Evolutionary conservation across 805 yeast genomes (phyloP), one percentile per base, ranked within the genome.

Genomic region (Lipomyces spencermartinsiae): DNA sequence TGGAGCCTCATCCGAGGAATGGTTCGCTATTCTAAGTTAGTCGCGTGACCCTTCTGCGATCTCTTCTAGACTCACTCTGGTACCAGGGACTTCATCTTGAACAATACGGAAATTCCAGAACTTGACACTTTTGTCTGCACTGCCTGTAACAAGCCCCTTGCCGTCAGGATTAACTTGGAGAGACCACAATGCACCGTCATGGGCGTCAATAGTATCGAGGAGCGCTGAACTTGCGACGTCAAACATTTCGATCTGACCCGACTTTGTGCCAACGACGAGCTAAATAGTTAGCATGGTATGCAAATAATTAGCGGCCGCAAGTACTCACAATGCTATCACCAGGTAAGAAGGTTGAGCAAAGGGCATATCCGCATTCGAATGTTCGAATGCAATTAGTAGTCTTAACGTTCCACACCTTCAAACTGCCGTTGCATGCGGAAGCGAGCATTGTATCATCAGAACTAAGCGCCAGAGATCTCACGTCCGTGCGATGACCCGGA

Each of bases 81-180:
- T 86, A 10, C 97, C 97, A 1, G 92, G 89, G 35, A 91, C 87
- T 62, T 87, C 91, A 69, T 86, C 84, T 64, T 86, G 89, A 2
- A 73, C 75, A 31, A 92, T 85, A 74, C 83, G 82, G 76, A 95
- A 87, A 59, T 89, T 86, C 99, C 99, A 95, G 77, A 93, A 92
- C 76, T 92, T 92, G 55, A 94, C 89, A 3, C 86, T 80, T 76
- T 93, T 93, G 78, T 95, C 99, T 53, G 97, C 96, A 43, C 98
- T 94, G 9, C 98, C 99, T 2, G 98, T 91, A 0, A 93, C 88
- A 60, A 95, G 81, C 0, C 89, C 83, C 73, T 87, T 89, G 16
- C 98, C 99, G 78, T 94, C 97, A 14, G 89, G 85, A 1, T 94
- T 86, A 43, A 95, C 77, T 77, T 94, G 97, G 73, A 95, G 82